Base-by-base conservation (phyloP, 495 filamentous ascomycete genomes). In the Penicillium desertorum region DNA sequence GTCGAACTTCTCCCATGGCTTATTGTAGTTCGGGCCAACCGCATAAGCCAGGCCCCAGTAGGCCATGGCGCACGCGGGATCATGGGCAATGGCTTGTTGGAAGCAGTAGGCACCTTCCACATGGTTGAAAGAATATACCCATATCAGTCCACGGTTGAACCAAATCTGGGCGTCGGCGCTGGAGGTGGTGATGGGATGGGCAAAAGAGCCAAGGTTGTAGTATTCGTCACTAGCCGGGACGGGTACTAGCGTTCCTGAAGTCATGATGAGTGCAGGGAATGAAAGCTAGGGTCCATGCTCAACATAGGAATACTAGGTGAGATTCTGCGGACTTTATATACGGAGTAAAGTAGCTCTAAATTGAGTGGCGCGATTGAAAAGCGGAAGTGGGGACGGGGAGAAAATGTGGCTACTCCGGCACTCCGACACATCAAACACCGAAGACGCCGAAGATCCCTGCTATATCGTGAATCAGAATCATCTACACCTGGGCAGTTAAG, bases 21-120 rank as follows among this genome's bases (percentile, higher is more conserved):
- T 87, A 66, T 89, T 88, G 67, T 89, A 89, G 58, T 88, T 87
- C 2, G 85, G 83, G 3, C 86, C 86, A 1, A 85, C 62, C 8
- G 79, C 68, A 59, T 80, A 89, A 0, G 86, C 83, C 2, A 85
- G 60, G 0, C 85, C 86, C 86, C 86, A 89, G 46, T 84, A 80
- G 16, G 85, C 84, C 67, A 88, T 81, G 8, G 79, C 77, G 55
- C 81, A 86, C 2, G 65, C 53, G 0, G 70, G 61, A 53, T 88
- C 85, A 43, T 70, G 45, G 0, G 71, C 71, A 45, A 81, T 79
- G 14, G 83, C 83, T 11, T 75, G 76, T 54, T 83, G 70, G 57
- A 87, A 88, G 67, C 86, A 89, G 52, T 66, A 67, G 5, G 68
- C 75, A 5, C 79, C 72, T 64, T 87, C 86, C 44, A 81, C 80